These are phyloP conservation scores for Penicillium fimorum DNA, from an alignment of 495 filamentous ascomycete species.

Conservation along the genomic window DNA sequence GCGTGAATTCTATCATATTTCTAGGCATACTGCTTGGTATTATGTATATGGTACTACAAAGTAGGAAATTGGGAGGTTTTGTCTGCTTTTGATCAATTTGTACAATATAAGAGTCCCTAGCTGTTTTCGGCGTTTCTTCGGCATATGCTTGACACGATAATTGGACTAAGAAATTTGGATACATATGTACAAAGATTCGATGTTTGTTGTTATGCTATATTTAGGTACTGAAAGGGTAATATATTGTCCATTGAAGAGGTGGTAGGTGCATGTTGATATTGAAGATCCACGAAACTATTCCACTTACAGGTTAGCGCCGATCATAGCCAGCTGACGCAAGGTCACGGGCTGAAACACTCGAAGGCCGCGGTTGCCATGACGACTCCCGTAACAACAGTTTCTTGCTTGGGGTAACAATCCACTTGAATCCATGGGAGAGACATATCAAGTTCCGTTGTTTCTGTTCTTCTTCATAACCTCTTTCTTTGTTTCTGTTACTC, in stretches of 20 bases:
- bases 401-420: slow-evolving; percentile 29
- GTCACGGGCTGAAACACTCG: slow-evolving; percentile 6
- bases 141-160: neutral
- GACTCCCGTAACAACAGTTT: slow-evolving; percentile 39
- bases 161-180: neutral
- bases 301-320: neutral
- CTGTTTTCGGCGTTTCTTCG: neutral
- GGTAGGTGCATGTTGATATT: slow-evolving; percentile 2
- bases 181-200: neutral
- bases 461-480: slow-evolving; percentile 21
- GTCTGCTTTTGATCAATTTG: too few relatives aligned
- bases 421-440: slow-evolving; percentile 32
- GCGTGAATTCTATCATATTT: too few relatives aligned
- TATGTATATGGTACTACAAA: too few relatives aligned
- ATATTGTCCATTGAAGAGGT: neutral
- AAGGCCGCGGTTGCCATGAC: slow-evolving; percentile 32
- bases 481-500: slow-evolving; percentile 14
- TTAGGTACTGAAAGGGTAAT: neutral
- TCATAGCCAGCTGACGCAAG: slow-evolving; percentile 8
- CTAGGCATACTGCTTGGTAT: too few relatives aligned
- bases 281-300: slow-evolving; percentile 1
- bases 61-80: too few relatives aligned
- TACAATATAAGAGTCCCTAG: neutral
- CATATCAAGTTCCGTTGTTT: slow-evolving; percentile 27
- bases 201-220: neutral